Evolutionary conservation across 1,139 yeast species (phyloP).

Genomic region (Suhomyces chickasaworum): DNA sequence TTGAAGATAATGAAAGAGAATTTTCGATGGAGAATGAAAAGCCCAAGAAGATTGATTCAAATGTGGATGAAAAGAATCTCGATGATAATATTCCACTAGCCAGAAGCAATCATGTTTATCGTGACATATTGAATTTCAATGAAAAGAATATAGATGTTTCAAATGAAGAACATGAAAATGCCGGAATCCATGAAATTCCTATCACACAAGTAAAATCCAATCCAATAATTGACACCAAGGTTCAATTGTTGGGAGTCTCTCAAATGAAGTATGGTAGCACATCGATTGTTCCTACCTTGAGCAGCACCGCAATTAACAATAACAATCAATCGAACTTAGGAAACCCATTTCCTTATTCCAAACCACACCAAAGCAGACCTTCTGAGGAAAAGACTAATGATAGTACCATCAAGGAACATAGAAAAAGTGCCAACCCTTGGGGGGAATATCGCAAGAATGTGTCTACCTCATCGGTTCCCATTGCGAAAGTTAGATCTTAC

Average conservation of each 20-base stretch:
- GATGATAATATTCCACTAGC: not conserved
- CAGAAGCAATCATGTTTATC: not conserved
- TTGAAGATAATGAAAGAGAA: not conserved
- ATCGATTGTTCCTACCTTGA: slow-evolving; percentile 5
- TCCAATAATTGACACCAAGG: not conserved
- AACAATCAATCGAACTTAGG: not conserved
- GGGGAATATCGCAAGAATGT: slow-evolving; percentile 19
- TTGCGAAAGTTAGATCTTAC: slow-evolving; percentile 10
- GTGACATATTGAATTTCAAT: slow-evolving; percentile 1
- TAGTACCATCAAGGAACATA: slow-evolving; percentile 1
- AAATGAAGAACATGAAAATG: not conserved
- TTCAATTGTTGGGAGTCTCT: not conserved
- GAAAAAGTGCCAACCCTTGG: slow-evolving; percentile 27
- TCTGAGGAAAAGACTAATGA: not conserved
- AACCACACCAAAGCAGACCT: not conserved
- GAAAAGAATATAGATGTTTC: not conserved
- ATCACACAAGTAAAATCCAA: not conserved
- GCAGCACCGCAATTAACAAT: not conserved
- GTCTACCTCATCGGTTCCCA: slow-evolving; percentile 7
- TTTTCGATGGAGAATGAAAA: not conserved
- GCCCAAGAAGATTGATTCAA: not conserved
- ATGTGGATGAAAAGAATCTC: not conserved
- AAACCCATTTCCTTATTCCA: slow-evolving; percentile 12
- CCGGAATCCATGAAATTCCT: not conserved
- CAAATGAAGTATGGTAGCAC: slow-evolving; percentile 4